phyloP scores from a whole-genome alignment of 2,329 filamentous ascomycete species.

The Furcasterigmium sp. region DNA sequence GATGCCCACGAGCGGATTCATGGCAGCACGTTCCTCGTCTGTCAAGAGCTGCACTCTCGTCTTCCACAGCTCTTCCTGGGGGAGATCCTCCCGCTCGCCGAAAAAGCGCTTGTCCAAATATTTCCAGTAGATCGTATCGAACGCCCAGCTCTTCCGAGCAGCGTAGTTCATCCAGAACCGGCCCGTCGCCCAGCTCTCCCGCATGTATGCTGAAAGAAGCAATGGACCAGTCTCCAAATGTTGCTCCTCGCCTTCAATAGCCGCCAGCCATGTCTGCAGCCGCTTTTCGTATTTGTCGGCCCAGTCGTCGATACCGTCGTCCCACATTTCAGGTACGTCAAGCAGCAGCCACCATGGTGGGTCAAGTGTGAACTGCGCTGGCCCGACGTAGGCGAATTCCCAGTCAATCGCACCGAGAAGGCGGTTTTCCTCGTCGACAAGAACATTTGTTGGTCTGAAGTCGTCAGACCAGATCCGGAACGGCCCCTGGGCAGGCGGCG shows the following conservation, averaged over 20 bases:
- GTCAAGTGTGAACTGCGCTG: conserved; percentile 25
- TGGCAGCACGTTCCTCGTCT: conserved; percentile 12
- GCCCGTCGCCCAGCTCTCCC: conserved; percentile 27
- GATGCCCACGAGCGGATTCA: conserved; percentile 18
- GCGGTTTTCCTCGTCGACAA: conserved; percentile 19
- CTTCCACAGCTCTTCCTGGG: conserved; percentile 7
- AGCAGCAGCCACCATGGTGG: conserved; percentile 34
- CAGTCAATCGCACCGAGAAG: conserved; percentile 32
- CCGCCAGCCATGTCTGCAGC: conserved; percentile 18
- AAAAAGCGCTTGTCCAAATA: conserved; percentile 27
- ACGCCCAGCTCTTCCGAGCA: conserved; percentile 28
- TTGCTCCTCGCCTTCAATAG: not conserved
- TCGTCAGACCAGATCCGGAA: conserved; percentile 26
- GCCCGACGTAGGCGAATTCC: conserved; percentile 31
- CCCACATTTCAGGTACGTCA: conserved; percentile 24
- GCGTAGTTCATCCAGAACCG: conserved; percentile 27
- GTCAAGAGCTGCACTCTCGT: conserved; percentile 16
- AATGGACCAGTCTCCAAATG: not conserved
- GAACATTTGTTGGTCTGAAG: conserved; percentile 24
- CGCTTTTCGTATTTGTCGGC: conserved; percentile 22
- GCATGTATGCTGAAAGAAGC: conserved; percentile 18
- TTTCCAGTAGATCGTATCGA: conserved; percentile 31
- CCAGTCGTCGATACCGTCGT: conserved; percentile 22
- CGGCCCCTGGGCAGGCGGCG: conserved; percentile 3
- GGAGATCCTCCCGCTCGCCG: conserved; percentile 14